Evolutionary conservation across 1,139 yeast genomes (phyloP), one percentile per base, ranked within the genome.

Genomic region (Pichia kudriavzevii): DNA sequence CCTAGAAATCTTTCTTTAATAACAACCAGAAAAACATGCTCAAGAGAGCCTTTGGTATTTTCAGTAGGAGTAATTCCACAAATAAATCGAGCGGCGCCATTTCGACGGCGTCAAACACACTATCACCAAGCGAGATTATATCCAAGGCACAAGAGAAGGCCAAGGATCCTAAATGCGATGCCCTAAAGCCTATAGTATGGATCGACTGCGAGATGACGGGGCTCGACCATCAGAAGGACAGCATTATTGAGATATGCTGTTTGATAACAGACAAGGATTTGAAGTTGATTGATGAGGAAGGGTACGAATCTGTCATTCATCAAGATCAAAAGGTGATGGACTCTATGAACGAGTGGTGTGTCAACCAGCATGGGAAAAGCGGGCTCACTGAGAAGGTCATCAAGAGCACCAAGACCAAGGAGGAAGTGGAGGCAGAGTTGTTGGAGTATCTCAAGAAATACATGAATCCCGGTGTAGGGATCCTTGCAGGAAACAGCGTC

Each of bases 131-230:
- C 17, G 41, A 38, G 15, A 38, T 38, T 18, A 20, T 38, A 7
- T 21, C 22, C 3, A 22, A 14, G 4, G 41, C 41, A 12, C 35
- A 35, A 14, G 38, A 23, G 12, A 22, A 44, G 35, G 15, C 30
- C 7, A 26, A 28, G 10, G 40, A 32, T 19, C 30, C 37, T 2
- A 36, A 36, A 31, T 17, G 30, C 30, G 52, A 52, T 34, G 37
- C 36, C 14, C 22, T 39, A 14, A 46, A 45, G 21, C 61, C 76
- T 5, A 58, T 83, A 15, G 93, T 87, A 4, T 87, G 96, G 96
- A 69, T 87, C 19, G 96, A 87, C 59, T 77, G 84, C 50, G 84
- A 77, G 48, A 93, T 93, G 98, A 93, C 99, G 0, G 99, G 99
- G 0, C 63, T 93, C 31, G 81, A 91, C 49, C 76, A 78, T 17